Percentiles rank a stretch among this genome's conserved stretches.
Conservation (phyloP, 192 early-diverging fungal genomes). For the Coemansia sp. region DNA sequence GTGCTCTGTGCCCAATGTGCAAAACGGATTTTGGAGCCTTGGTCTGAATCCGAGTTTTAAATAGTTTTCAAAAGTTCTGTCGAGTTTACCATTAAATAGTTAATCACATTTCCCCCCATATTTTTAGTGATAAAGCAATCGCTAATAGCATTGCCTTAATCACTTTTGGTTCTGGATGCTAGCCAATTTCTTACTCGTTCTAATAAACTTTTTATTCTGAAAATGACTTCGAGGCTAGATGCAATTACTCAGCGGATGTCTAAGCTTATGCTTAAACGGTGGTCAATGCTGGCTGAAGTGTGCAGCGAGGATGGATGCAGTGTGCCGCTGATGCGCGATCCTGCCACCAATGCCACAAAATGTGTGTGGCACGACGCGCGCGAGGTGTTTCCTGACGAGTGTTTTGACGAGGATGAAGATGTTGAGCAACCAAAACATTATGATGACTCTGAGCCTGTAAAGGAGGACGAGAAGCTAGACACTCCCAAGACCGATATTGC, state of each 20-base stretch:
- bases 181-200: background rate
- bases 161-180: background rate
- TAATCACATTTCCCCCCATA: background rate
- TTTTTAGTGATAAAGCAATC: background rate
- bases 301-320: constrained; percentile 31
- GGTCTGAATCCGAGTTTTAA: background rate
- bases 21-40: constrained; percentile 12
- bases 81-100: too few relatives aligned
- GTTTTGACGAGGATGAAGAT: constrained; percentile 2
- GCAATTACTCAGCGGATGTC: constrained; percentile 42
- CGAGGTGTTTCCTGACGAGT: constrained; percentile 45
- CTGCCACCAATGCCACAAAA: constrained; percentile 22
- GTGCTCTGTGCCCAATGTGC: constrained; percentile 44
- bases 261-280: constrained; percentile 49
- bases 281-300: constrained; percentile 49
- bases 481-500: background rate
- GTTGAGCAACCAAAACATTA: background rate
- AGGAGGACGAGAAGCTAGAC: constrained; percentile 24
- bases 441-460: background rate
- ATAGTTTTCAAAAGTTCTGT: background rate
- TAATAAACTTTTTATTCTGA: background rate
- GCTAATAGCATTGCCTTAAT: background rate
- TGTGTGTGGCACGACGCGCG: constrained; percentile 47
- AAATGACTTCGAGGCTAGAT: constrained; percentile 36
- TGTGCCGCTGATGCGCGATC: constrained; percentile 43